These are phyloP conservation scores for Podila epicladia DNA, from an alignment of 192 early-diverging fungal genomes.

Conservation along the genomic window DNA sequence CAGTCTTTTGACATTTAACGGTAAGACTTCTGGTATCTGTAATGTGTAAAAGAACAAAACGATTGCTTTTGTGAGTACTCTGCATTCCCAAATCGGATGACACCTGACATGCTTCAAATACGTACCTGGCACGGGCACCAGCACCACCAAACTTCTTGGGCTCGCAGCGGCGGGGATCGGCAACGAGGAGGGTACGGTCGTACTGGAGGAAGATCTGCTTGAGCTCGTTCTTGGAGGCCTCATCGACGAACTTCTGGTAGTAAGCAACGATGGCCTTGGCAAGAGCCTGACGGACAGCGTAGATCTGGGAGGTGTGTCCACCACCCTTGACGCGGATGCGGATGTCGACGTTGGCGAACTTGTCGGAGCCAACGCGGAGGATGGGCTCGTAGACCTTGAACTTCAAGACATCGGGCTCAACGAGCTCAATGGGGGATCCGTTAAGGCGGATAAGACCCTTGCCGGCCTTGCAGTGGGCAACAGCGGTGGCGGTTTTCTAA, in stretches of 20 bases:
- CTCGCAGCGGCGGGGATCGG: slow-evolving; percentile 98
- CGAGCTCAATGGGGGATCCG: slow-evolving; percentile 94
- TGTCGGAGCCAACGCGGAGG: slow-evolving; percentile 94
- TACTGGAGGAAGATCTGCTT: slow-evolving; percentile 81
- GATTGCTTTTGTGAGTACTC: not conserved
- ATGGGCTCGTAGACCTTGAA: slow-evolving; percentile 99
- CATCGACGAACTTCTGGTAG: slow-evolving; percentile 98
- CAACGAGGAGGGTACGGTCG: slow-evolving; percentile 98
- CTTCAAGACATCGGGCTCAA: slow-evolving; percentile 96
- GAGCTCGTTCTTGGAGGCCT: slow-evolving; percentile 97
- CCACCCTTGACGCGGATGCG: slow-evolving; percentile 96
- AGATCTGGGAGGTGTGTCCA: slow-evolving; percentile 95
- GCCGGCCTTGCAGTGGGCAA: slow-evolving; percentile 98
- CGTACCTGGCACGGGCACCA: slow-evolving; percentile 95
- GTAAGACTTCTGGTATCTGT: slow-evolving; percentile 55
- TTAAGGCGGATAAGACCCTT: slow-evolving; percentile 98
- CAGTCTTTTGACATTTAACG: slow-evolving; percentile 40
- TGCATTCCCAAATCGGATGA: not conserved
- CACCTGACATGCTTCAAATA: not conserved
- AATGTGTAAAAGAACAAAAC: not conserved
- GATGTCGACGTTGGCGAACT: slow-evolving; percentile 97
- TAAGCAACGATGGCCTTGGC: slow-evolving; percentile 97
- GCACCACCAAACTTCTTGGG: slow-evolving; percentile 99
- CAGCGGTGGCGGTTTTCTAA: slow-evolving; percentile 98
- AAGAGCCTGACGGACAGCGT: slow-evolving; percentile 95